Base-by-base conservation (phyloP, 495 filamentous ascomycete genomes). In the Aspergillus avenaceus region DNA sequence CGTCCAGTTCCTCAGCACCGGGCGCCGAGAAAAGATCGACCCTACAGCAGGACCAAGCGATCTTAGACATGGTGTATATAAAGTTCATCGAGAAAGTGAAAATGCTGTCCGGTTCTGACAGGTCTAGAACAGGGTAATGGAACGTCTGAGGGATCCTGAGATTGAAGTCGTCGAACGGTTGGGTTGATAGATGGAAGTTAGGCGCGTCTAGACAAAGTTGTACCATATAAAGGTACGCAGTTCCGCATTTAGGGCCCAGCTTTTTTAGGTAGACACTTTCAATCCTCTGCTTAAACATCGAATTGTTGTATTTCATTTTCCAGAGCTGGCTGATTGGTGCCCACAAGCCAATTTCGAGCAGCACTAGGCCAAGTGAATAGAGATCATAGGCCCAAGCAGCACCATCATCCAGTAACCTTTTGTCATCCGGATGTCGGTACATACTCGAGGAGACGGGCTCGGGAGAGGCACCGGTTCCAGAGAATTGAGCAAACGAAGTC, bases 281-380 rank as follows among this genome's bases (percentile, higher is more conserved):
- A 18, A 86, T 69, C 21, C 82, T 72, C 18, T 75, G 68, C 55
- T 84, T 84, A 70, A 86, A 86, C 62, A 80, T 78, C n/a, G 70
- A 67, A 11, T 76, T 74, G 41, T 75, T 76, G 61, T 87, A 87
- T 57, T 84, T 84, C 56, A 77, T 64, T 56, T 87, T 87, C 80
- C 79, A 86, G 14, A 85, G 59, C 26, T 78, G 78, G 47, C 79
- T 78, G 29, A 95, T 74, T 3, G 86, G 84, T n/a, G 81, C 83
- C 91, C 91, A 97, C 1, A 96, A 74, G 22, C 91, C 91, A 49
- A 97, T 85, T 47, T 95, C 91, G 24, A 96, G 67, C 9, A 97
- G 73, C 11, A 96, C 74, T 57, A 96, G 79, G 28, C 88, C 90
- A 2, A 97, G 71, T 3, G 88, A 86, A 62, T 95, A 96, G 0